phyloP scores from a whole-genome alignment of 441 rosid species.

The Dalechampia spathulata region DNA sequence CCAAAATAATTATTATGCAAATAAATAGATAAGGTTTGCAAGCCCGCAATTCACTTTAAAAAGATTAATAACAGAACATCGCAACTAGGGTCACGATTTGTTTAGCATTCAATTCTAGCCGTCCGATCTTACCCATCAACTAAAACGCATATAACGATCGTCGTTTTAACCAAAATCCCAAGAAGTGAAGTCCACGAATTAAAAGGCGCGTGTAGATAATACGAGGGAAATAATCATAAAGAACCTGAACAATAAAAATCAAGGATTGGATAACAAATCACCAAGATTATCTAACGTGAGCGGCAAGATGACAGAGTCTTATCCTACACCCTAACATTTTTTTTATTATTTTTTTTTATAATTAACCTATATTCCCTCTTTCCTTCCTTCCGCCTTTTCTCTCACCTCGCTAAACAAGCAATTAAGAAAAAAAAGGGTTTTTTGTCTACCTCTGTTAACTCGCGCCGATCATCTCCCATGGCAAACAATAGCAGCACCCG shows the following conservation, averaged over 20 bases:
- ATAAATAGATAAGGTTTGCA: too few relatives aligned
- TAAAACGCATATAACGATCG: too few relatives aligned
- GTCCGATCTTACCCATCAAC: too few relatives aligned
- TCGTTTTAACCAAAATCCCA: too few relatives aligned
- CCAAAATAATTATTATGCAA: too few relatives aligned
- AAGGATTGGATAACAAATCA: conserved; percentile 7
- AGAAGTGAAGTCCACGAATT: too few relatives aligned
- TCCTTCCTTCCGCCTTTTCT: neutral
- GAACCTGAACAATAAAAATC: too few relatives aligned
- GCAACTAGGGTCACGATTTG: too few relatives aligned
- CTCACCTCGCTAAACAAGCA: conserved; percentile 20
- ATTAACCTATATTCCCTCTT: conserved; percentile 22
- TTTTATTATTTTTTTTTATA: neutral
- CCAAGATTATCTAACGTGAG: conserved; percentile 5
- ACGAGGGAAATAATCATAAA: neutral
- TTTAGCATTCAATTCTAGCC: too few relatives aligned
- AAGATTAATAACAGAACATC: too few relatives aligned
- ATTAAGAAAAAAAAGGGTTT: conserved; percentile 22
- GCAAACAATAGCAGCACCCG: conserved; percentile 52
- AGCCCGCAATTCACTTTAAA: too few relatives aligned
- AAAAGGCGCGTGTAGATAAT: too few relatives aligned
- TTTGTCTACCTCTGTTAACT: conserved; percentile 19
- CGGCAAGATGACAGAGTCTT: neutral
- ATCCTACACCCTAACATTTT: neutral
- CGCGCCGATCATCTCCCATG: conserved; percentile 56